phyloP scores from a whole-genome alignment of 495 filamentous ascomycete genomes.

The Aspergillus saccharolyticus region DNA sequence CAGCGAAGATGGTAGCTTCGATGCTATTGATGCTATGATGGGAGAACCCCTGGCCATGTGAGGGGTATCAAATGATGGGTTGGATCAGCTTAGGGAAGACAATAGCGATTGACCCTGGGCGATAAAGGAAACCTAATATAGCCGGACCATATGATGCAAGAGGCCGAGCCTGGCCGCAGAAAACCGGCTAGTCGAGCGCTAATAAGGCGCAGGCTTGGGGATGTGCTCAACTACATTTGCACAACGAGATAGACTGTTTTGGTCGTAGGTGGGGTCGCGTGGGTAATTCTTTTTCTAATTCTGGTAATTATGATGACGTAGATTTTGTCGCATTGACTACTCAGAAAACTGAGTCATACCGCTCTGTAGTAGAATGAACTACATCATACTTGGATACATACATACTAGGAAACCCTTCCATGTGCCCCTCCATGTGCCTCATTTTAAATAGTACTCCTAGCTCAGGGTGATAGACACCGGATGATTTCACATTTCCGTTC shows the following conservation, averaged over 20 bases:
- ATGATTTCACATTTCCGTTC: no score
- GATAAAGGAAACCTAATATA: neutral
- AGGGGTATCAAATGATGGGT: neutral
- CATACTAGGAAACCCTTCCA: no score
- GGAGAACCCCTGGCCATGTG: neutral
- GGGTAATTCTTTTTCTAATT: neutral
- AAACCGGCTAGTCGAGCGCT: neutral
- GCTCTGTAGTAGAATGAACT: no score
- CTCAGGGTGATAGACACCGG: no score
- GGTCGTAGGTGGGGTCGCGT: neutral
- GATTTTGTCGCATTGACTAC: neutral
- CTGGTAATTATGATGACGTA: neutral
- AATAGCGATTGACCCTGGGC: neutral
- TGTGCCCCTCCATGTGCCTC: no score
- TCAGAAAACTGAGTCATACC: no score
- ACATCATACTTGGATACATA: no score
- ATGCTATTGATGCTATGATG: neutral
- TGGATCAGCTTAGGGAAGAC: neutral
- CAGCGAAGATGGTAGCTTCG: neutral
- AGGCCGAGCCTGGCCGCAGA: neutral
- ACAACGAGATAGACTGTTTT: neutral
- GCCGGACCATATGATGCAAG: neutral
- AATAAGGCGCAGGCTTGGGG: neutral
- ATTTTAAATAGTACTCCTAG: no score
- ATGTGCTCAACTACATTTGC: neutral